Conservation (phyloP, 768 basidiomycete species). For the Strobilomyces confusus region DNA sequence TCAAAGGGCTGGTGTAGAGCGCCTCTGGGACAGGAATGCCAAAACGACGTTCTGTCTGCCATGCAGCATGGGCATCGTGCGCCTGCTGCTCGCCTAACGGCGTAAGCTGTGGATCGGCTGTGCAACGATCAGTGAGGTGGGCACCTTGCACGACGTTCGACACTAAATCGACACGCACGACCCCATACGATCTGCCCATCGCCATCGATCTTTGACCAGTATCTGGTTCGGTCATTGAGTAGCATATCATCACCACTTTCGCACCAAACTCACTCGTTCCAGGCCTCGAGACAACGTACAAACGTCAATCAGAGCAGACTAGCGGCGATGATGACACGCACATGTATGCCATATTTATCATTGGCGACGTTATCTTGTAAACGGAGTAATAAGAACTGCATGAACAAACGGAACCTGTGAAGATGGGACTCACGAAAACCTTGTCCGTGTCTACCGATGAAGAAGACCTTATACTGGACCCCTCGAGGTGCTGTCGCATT, state of each 20-base stretch:
- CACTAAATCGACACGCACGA: slow-evolving; percentile 34
- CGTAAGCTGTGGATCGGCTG: slow-evolving; percentile 47
- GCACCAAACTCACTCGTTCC: slow-evolving; percentile 3
- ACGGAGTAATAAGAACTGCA: background rate
- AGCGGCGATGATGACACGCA: slow-evolving; percentile 1
- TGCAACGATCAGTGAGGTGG: background rate
- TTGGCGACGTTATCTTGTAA: slow-evolving; percentile 61
- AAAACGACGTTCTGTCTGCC: background rate
- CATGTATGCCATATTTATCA: slow-evolving; percentile 49
- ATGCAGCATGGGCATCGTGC: slow-evolving; percentile 6
- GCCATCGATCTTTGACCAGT: slow-evolving; percentile 34
- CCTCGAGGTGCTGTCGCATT: background rate
- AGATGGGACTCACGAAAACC: slow-evolving; percentile 3
- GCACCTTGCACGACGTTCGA: background rate
- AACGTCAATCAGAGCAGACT: background rate
- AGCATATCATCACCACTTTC: background rate
- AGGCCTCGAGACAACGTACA: background rate
- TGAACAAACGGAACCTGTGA: background rate
- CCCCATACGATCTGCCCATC: slow-evolving; percentile 69
- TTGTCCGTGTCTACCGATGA: slow-evolving; percentile 64
- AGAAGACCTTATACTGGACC: slow-evolving; percentile 46
- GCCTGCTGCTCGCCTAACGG: slow-evolving; percentile 53
- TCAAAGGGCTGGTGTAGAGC: slow-evolving; percentile 41
- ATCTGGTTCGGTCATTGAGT: slow-evolving; percentile 29
- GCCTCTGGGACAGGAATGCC: slow-evolving; percentile 1